Percentiles rank a stretch among this genome's conserved stretches.
Evolutionary conservation across 768 basidiomycete genomes (phyloP).

Genomic region (Calocybe cyanea): DNA sequence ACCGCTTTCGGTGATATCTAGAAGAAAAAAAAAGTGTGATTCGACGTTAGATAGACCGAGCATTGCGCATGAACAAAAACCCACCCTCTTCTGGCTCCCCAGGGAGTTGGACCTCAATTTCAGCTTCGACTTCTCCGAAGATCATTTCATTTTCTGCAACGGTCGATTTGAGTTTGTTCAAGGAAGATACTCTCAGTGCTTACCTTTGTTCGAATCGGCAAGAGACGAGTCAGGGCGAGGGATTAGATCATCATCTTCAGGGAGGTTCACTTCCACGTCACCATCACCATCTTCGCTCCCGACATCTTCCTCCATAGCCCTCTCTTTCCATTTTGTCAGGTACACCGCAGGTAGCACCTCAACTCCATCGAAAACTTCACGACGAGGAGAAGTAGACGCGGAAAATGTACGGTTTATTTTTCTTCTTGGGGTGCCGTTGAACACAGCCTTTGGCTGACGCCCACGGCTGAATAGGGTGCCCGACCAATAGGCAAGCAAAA

Average conservation of each 20-base stretch:
- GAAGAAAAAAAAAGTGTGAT: not conserved
- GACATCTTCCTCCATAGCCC: not conserved
- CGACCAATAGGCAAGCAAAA: no score
- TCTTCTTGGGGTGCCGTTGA: not conserved
- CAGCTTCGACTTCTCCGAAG: not conserved
- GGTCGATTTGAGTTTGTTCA: not conserved
- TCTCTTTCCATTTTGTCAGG: constrained; percentile 10
- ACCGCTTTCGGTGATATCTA: constrained; percentile 2
- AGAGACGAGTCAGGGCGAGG: constrained; percentile 15
- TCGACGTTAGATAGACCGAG: not conserved
- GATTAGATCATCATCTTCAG: constrained; percentile 1
- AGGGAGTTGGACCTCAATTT: not conserved
- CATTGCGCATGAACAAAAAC: not conserved
- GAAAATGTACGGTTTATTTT: constrained; percentile 1
- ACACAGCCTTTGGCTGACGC: constrained; percentile 3
- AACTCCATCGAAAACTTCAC: constrained; percentile 18
- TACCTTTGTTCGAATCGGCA: constrained; percentile 19
- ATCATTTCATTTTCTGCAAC: constrained; percentile 12
- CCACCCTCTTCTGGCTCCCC: constrained; percentile 1
- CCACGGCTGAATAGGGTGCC: no score
- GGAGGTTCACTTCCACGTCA: constrained; percentile 7
- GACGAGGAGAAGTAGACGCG: constrained; percentile 3
- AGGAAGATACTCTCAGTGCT: not conserved
- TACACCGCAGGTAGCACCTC: constrained; percentile 4
- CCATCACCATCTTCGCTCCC: constrained; percentile 11